Evolutionary conservation across 768 basidiomycete species (phyloP).

Genomic region (Lactarius tabidus): DNA sequence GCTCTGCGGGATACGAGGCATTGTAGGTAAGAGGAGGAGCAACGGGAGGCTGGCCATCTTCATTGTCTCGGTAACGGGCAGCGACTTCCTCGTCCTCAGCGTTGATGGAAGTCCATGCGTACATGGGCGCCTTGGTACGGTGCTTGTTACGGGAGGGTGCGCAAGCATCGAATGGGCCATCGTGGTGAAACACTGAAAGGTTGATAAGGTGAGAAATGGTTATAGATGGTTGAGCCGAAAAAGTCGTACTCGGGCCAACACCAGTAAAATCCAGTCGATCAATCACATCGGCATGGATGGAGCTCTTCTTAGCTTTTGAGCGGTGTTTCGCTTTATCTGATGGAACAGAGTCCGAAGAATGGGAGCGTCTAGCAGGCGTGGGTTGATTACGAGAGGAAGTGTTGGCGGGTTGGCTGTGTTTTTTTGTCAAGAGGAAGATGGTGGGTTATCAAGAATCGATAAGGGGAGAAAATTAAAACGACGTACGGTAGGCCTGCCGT

Average conservation of each 20-base stretch:
- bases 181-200: constrained; percentile 79
- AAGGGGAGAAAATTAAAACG: constrained; percentile 24
- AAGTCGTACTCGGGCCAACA: constrained; percentile 69
- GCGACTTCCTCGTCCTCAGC: constrained; percentile 41
- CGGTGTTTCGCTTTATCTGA: constrained; percentile 48
- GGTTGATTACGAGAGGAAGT: constrained; percentile 27
- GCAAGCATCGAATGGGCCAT: constrained; percentile 89
- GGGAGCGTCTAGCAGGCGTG: constrained; percentile 40
- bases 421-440: background rate
- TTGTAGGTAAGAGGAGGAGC: constrained; percentile 31
- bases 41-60: constrained; percentile 15
- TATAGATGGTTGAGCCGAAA: constrained; percentile 14
- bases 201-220: constrained; percentile 24
- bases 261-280: constrained; percentile 85
- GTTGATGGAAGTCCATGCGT: constrained; percentile 55
- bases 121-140: constrained; percentile 75
- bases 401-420: constrained; percentile 8
- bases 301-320: constrained; percentile 63
- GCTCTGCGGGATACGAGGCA: constrained; percentile 48
- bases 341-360: constrained; percentile 47
- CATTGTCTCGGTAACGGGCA: constrained; percentile 31
- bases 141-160: constrained; percentile 86
- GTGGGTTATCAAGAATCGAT: constrained; percentile 19
- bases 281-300: constrained; percentile 83
- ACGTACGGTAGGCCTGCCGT: constrained; percentile 46